These are phyloP conservation scores for Xerocomellus intermedius DNA, from an alignment of 768 basidiomycete species.

Conservation along the genomic window DNA sequence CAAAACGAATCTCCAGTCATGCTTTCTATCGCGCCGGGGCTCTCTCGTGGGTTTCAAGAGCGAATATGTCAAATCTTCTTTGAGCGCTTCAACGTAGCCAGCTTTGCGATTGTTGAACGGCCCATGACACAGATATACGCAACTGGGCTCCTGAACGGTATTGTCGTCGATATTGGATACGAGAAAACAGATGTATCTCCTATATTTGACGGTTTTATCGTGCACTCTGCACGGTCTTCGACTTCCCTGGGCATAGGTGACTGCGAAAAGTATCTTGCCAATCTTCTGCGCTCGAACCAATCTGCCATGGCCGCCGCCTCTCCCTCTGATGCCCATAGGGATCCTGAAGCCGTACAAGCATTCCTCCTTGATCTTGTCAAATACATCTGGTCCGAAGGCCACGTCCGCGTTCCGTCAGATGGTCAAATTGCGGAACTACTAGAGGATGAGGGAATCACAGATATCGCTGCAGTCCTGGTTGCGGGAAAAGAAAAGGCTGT, in stretches of 20 bases:
- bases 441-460: constrained; percentile 84
- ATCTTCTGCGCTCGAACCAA: constrained; percentile 68
- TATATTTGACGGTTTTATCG: constrained; percentile 69
- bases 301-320: constrained; percentile 58
- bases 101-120: constrained; percentile 76
- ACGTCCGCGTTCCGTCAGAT: constrained; percentile 70
- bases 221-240: constrained; percentile 52
- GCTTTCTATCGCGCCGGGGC: constrained; percentile 63
- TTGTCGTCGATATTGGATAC: constrained; percentile 81
- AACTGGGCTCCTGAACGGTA: constrained; percentile 63
- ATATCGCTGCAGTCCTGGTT: constrained; percentile 87
- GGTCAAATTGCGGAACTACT: constrained; percentile 60
- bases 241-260: constrained; percentile 66
- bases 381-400: constrained; percentile 60
- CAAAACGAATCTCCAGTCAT: constrained; percentile 89
- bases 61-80: constrained; percentile 83
- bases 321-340: constrained; percentile 47
- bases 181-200: constrained; percentile 76
- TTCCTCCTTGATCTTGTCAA: constrained; percentile 63
- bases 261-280: constrained; percentile 75
- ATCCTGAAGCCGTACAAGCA: constrained; percentile 45
- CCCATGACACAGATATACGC: constrained; percentile 85
- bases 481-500: constrained; percentile 90
- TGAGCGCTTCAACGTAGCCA: constrained; percentile 88
- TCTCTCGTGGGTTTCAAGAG: constrained; percentile 68